Base-by-base conservation (phyloP, 768 basidiomycete species). In the Cubamyces sp. region DNA sequence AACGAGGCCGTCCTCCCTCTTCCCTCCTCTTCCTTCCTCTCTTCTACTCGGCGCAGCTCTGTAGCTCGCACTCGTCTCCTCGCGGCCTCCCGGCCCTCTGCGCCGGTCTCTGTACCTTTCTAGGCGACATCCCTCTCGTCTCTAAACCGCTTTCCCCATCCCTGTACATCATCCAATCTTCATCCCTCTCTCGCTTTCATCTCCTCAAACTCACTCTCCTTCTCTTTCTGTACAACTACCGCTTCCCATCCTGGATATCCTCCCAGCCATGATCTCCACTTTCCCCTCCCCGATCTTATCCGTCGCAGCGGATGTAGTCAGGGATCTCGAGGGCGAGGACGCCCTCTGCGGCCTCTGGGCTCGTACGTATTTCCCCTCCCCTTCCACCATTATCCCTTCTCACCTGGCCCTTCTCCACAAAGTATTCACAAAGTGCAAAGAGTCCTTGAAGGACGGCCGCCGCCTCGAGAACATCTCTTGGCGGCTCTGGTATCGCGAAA, bases 361-460 rank as follows among this genome's bases (percentile, higher is more conserved):
- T 60, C 75, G 91, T 92, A 66, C 70, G 80, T 81, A 52, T 21
- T 49, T 55, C 60, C 21, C 37, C 40, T 54, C 8, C 56, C 54
- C 8, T 57, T 60, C 25, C 42, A 30, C 26, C 18, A 48, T 26
- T 42, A n/a, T 16, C 63, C 37, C 16, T 50, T 37, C 16, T 53
- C 56, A 61, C 15, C 64, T 47, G 54, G 62, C 25, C 47, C 58
- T 5, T 55, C 25, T 64, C 56, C 30, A 57, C 51, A 67, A 50
- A 92, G 93, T 95, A 7, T 93, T 95, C 69, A 85, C 90, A 54
- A 91, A 92, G 73, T 92, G 89, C 78, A 92, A 91, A 74, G 82
- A 84, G 66, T 86, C 86, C 1, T 77, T 95, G 3, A 82, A 88
- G 68, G 88, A 94, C 67, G 94, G 94, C n/a, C 81, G 79, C 6